Conservation (phyloP, 306 rosid species). For the Vicia faba region DNA sequence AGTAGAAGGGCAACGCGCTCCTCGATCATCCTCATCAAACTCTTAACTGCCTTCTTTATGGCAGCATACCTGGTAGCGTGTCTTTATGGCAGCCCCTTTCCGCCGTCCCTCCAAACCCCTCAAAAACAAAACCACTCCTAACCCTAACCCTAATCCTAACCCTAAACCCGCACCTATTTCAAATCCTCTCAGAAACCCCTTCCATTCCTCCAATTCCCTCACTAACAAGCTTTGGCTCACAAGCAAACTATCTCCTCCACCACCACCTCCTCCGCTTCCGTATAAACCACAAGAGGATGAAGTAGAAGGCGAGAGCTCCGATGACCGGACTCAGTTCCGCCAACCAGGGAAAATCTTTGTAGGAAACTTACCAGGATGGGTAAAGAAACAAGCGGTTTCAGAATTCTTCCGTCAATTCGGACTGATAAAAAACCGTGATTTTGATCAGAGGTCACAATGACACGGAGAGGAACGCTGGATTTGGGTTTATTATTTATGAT, state of each 20-base stretch:
- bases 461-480: slow-evolving; percentile 68
- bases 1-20: too few relatives aligned
- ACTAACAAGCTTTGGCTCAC: slow-evolving; percentile 82
- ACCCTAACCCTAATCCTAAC: slow-evolving; percentile 5
- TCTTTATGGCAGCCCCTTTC: too few relatives aligned
- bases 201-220: slow-evolving; percentile 55
- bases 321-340: slow-evolving; percentile 44
- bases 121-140: slow-evolving; percentile 41
- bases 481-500: slow-evolving; percentile 68
- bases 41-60: too few relatives aligned
- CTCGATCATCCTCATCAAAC: too few relatives aligned
- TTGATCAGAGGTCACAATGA: slow-evolving; percentile 67
- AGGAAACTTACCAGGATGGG: slow-evolving; percentile 84
- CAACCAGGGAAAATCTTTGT: slow-evolving; percentile 87
- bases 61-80: too few relatives aligned
- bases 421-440: slow-evolving; percentile 66
- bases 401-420: slow-evolving; percentile 91
- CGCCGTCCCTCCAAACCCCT: slow-evolving; percentile 79
- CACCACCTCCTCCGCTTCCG: background rate
- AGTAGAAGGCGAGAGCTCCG: background rate
- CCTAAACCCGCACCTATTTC: slow-evolving; percentile 40
- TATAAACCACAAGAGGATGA: too few relatives aligned
- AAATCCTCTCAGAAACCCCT: slow-evolving; percentile 62
- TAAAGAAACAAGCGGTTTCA: slow-evolving; percentile 64
- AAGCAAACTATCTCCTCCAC: slow-evolving; percentile 76